Base-by-base conservation (phyloP, 176 grass and related monocot genomes). In the Oryza coarctata region DNA sequence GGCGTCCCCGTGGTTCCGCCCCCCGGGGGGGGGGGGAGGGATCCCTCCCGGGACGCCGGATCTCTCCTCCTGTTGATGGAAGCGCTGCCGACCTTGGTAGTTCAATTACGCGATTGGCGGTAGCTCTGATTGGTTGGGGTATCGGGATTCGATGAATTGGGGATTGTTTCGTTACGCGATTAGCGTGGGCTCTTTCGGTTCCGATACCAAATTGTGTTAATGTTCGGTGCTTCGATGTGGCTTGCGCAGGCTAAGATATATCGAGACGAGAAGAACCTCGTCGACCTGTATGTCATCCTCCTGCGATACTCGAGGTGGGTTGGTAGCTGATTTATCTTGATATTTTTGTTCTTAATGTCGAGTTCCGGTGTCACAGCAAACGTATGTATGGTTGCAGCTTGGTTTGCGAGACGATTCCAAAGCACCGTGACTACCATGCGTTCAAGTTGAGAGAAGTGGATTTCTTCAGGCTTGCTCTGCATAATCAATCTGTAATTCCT, bases 201-300 rank as follows among this genome's bases (percentile, higher is more conserved):
- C 39, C 86, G 30, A 31, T 71, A 23, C 45, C 18, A 33, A 55
- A 92, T 86, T 75, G 18, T 87, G 84, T 23, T 85, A 20, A 79
- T 17, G 35, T 79, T 78, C 38, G 0, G 17, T 75, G 4, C 63
- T 76, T 43, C 57, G 12, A 11, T 84, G 67, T 85, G 71, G 65
- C 69, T 33, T 65, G 75, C 30, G 45, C 90, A 98, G 96, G 96
- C 96, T 81, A 91, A 82, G 68, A 98, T 98, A 82, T 95, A 98
- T 62, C 84, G 96, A 17, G 91, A 98, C 25, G 96, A 98, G 89
- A 90, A 84, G 70, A 98, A 98, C 77, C 44, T 95, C 52, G 90
- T 98, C 62, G 96, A 98, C 82, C 81, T 98, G 41, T 98, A 98
- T 63, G 94, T 95, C 38, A 98, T 98, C 55, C 93, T 98, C 28